Percentiles rank a stretch among this genome's conserved stretches.
Conservation (phyloP, 208 protist genomes). For the Novymonas esmeraldas region DNA sequence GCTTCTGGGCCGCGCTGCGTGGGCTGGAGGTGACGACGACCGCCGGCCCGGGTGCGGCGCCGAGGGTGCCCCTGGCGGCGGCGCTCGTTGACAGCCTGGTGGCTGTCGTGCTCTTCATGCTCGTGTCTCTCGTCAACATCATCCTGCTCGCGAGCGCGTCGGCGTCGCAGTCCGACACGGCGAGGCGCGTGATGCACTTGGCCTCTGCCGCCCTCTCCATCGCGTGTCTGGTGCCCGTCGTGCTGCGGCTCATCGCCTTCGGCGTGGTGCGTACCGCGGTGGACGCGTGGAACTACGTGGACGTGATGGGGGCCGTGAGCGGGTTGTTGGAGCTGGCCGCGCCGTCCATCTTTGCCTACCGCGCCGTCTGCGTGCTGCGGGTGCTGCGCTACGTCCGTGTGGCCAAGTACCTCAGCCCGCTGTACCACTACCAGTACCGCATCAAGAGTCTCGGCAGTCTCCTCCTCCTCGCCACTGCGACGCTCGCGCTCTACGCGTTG, state of each 20-base stretch:
- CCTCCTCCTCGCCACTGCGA: slow-evolving; percentile 23
- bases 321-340: slow-evolving; percentile 45
- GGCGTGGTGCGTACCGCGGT: slow-evolving; percentile 10
- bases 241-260: slow-evolving; percentile 40
- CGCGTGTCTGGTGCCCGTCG: slow-evolving; percentile 48
- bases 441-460: slow-evolving; percentile 24
- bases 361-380: slow-evolving; percentile 41
- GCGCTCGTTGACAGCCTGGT: slow-evolving; percentile 23
- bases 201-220: slow-evolving; percentile 33
- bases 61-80: slow-evolving; percentile 1
- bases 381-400: slow-evolving; percentile 42
- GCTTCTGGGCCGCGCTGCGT: slow-evolving; percentile 16
- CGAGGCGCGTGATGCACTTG: slow-evolving; percentile 16
- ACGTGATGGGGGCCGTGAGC: slow-evolving; percentile 38
- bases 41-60: neutral
- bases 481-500: slow-evolving; percentile 51
- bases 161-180: slow-evolving; percentile 12
- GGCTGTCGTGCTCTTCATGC: slow-evolving; percentile 31
- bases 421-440: slow-evolving; percentile 15
- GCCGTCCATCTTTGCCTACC: slow-evolving; percentile 22
- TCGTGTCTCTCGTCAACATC: slow-evolving; percentile 40
- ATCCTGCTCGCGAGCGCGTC: slow-evolving; percentile 45
- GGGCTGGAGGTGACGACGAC: slow-evolving; percentile 21
- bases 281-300: slow-evolving; percentile 52
- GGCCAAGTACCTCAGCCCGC: slow-evolving; percentile 29